Evolutionary conservation across 1,284 basidiomycete species (phyloP), one percentile per base, ranked within the genome.

Genomic region (Irpex sp.): DNA sequence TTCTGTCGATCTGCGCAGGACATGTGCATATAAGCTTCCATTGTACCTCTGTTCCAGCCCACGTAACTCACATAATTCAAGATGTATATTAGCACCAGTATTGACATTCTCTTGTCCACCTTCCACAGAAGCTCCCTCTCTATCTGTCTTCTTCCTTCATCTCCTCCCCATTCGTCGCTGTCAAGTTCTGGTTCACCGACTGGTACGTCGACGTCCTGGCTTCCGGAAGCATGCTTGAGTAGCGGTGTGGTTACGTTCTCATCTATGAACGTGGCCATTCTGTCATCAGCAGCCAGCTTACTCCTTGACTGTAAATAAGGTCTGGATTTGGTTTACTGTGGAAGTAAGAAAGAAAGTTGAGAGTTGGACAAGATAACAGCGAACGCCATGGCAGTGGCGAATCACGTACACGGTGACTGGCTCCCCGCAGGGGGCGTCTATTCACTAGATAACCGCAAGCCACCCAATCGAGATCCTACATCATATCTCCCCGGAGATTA

Each of bases 61-160:
- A 26, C 36, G 31, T 13, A 15, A 77, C 81, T 72, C 67, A 86
- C 87, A 63, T 77, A 87, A 73, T 88, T 91, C 55, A 91, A 75
- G 57, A 89, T 85, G 68, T 90, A 89, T 15, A 90, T 85, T 13
- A 89, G 67, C 38, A 90, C 76, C 19, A 91, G 74, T 59, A 91
- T 86, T 26, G 82, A 82, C 82, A 89, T 87, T 37, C 87, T 78
- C 38, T 77, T 58, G 73, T 91, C 88, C 40, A 91, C 71, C 72
- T 89, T 91, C 62, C 78, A 76, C 57, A 89, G 73, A n/a, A 89
- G 74, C 59, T 70, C 73, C 65, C 75, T 79, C 73, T 89, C 85
- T 19, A 88, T 65, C 59, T 76, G 69, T 62, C 73, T 73, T 65
- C 81, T 70, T 66, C 64, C 77, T 61, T 79, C 74, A 64, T 69